A percentile compares a stretch with the other conserved stretches of the same genome.
Evolutionary conservation across 2,329 filamentous ascomycete species (phyloP).

Genomic region (Paecilomyces formosus): DNA sequence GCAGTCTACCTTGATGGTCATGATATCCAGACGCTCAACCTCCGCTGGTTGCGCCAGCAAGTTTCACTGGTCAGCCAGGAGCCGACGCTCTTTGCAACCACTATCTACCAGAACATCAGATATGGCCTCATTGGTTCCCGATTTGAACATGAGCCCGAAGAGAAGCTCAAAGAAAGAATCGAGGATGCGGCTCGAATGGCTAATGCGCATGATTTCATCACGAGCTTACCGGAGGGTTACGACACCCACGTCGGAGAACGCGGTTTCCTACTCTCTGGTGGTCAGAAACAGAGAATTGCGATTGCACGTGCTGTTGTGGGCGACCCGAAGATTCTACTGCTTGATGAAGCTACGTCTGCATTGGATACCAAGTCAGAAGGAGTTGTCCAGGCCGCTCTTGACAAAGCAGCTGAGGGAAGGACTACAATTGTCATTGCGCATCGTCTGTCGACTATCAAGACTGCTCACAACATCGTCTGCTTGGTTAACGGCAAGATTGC

Average conservation of each 20-base stretch:
- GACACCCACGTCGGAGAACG: slow-evolving; percentile 93
- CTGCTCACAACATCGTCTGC: slow-evolving; percentile 93
- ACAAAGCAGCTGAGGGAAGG: slow-evolving; percentile 73
- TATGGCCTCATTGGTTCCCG: slow-evolving; percentile 82
- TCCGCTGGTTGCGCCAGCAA: slow-evolving; percentile 85
- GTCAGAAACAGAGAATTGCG: slow-evolving; percentile 94
- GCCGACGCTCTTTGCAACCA: slow-evolving; percentile 80
- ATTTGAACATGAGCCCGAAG: slow-evolving; percentile 60
- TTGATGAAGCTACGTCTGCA: slow-evolving; percentile 91
- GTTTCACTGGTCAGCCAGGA: slow-evolving; percentile 92
- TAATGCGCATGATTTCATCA: slow-evolving; percentile 91
- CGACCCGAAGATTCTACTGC: slow-evolving; percentile 81
- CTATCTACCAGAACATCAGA: slow-evolving; percentile 84
- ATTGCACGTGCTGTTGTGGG: slow-evolving; percentile 87
- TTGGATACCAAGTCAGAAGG: slow-evolving; percentile 93
- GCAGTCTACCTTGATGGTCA: slow-evolving; percentile 73
- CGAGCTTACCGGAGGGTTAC: slow-evolving; percentile 74
- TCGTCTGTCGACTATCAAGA: slow-evolving; percentile 85
- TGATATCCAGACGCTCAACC: slow-evolving; percentile 72
- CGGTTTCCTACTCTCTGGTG: slow-evolving; percentile 85
- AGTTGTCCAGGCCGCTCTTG: slow-evolving; percentile 85
- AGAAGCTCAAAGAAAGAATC: slow-evolving; percentile 64
- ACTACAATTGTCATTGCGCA: slow-evolving; percentile 97
- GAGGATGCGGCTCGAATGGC: slow-evolving; percentile 79
- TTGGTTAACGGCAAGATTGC: slow-evolving; percentile 80